Evolutionary conservation across 306 rosid genomes (phyloP).

Genomic region (Senna tora): DNA sequence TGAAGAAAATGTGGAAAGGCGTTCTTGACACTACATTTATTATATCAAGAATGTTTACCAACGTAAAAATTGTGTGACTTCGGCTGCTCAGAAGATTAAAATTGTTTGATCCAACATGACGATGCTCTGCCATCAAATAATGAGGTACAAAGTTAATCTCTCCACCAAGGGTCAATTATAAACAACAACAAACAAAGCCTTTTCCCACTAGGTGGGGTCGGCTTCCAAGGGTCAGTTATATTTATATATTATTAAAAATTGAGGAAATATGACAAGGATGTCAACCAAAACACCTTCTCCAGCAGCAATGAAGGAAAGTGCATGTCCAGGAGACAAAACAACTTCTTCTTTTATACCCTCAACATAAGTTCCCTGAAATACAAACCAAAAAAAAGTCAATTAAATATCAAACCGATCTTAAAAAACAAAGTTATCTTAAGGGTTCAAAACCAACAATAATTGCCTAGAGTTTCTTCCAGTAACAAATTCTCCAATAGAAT

Average conservation of each 20-base stretch:
- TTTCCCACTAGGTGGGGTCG: too few relatives aligned
- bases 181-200: too few relatives aligned
- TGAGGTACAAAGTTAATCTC: conserved; percentile 19
- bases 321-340: conserved; percentile 98
- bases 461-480: conserved; percentile 9
- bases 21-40: conserved; percentile 21
- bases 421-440: conserved; percentile 12
- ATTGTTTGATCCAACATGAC: conserved; percentile 99
- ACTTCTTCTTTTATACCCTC: conserved; percentile 99
- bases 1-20: conserved; percentile 15
- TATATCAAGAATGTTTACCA: conserved; percentile 61
- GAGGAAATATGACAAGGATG: conserved; percentile 26
- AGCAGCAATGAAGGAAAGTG: conserved; percentile 98
- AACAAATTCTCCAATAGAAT: conserved; percentile 9
- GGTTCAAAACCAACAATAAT: conserved; percentile 23
- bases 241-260: conserved; percentile 47
- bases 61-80: conserved; percentile 97
- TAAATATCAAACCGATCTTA: conserved; percentile 19
- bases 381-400: conserved; percentile 29
- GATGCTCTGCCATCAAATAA: conserved; percentile 77
- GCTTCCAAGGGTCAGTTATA: conserved; percentile 6
- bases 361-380: conserved; percentile 92
- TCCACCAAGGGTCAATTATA: conserved; percentile 1
- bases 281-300: conserved; percentile 80
- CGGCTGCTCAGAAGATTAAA: conserved; percentile 97